Percentiles rank a stretch among this genome's conserved stretches.
These are phyloP conservation scores for Hymenoscyphus albidus DNA, from an alignment of 2,329 filamentous ascomycete species.

Conservation along the genomic window DNA sequence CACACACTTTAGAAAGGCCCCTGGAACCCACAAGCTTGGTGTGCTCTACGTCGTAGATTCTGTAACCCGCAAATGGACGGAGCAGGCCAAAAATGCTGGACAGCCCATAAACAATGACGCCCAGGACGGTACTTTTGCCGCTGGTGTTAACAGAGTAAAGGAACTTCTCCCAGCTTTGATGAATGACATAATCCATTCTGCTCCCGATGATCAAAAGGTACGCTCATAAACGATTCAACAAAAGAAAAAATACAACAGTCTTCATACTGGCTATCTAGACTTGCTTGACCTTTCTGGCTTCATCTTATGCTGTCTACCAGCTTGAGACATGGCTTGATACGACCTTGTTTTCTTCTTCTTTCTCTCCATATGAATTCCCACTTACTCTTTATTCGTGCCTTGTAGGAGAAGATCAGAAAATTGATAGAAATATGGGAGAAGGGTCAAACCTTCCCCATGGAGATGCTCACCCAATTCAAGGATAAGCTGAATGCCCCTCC, in stretches of 20 bases:
- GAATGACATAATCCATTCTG: slow-evolving; percentile 87
- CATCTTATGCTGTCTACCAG: not conserved
- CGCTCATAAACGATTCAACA: slow-evolving; percentile 42
- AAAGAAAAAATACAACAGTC: slow-evolving; percentile 12
- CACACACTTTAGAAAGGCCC: slow-evolving; percentile 94
- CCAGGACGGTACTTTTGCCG: slow-evolving; percentile 87
- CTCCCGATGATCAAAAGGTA: slow-evolving; percentile 96
- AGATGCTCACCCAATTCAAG: slow-evolving; percentile 79
- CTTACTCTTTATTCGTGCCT: slow-evolving; percentile 46
- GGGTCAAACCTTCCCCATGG: slow-evolving; percentile 79
- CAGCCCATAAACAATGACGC: slow-evolving; percentile 78
- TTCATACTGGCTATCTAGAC: slow-evolving; percentile 4
- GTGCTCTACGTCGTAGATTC: slow-evolving; percentile 99
- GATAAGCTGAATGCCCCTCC: slow-evolving; percentile 63
- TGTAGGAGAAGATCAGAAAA: slow-evolving; percentile 93
- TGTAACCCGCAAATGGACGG: slow-evolving; percentile 98
- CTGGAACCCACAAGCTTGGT: slow-evolving; percentile 93
- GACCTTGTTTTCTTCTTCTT: not conserved
- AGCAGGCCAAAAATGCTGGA: slow-evolving; percentile 82
- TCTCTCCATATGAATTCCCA: slow-evolving; percentile 31
- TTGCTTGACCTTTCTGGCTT: not conserved
- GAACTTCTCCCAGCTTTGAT: slow-evolving; percentile 91
- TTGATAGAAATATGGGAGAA: slow-evolving; percentile 98
- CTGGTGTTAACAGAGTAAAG: slow-evolving; percentile 93
- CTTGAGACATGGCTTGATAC: not conserved